phyloP scores from a whole-genome alignment of 2,329 filamentous ascomycete genomes.

The Epichloe elymi region DNA sequence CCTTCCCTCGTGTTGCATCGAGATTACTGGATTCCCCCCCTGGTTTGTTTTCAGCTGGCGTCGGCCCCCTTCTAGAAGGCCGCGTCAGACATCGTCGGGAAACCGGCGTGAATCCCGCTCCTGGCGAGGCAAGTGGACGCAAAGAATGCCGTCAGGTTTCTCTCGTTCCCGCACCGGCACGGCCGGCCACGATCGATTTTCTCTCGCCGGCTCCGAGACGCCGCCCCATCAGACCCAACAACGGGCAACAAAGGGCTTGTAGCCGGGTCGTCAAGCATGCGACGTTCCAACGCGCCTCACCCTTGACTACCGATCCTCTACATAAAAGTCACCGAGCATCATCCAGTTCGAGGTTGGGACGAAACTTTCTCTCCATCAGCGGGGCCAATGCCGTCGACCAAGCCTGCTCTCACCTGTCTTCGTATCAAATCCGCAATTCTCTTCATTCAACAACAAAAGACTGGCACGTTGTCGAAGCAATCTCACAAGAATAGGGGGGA shows the following conservation, averaged over 20 bases:
- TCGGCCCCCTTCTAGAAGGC: constrained; percentile 7
- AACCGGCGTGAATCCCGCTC: constrained; percentile 1
- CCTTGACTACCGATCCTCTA: not conserved
- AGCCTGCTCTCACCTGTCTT: not conserved
- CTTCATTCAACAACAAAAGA: not conserved
- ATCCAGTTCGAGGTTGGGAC: not conserved
- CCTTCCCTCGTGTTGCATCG: not conserved
- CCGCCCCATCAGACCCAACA: not conserved
- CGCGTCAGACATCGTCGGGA: constrained; percentile 6
- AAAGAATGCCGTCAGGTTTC: not conserved
- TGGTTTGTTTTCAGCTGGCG: not conserved
- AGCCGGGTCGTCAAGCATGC: not conserved
- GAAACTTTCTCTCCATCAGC: not conserved
- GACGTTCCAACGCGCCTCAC: not conserved
- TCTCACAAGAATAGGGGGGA: too few species aligned
- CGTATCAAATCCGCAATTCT: not conserved
- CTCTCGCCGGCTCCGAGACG: not conserved
- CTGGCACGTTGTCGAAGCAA: not conserved
- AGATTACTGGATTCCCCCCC: not conserved
- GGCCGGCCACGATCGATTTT: not conserved
- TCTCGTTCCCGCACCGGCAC: not conserved
- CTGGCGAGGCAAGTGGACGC: not conserved
- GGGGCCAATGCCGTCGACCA: not conserved
- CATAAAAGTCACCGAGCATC: not conserved
- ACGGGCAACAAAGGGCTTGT: not conserved